Conservation (phyloP, 2,329 filamentous ascomycete genomes). For the Phoma sp. region DNA sequence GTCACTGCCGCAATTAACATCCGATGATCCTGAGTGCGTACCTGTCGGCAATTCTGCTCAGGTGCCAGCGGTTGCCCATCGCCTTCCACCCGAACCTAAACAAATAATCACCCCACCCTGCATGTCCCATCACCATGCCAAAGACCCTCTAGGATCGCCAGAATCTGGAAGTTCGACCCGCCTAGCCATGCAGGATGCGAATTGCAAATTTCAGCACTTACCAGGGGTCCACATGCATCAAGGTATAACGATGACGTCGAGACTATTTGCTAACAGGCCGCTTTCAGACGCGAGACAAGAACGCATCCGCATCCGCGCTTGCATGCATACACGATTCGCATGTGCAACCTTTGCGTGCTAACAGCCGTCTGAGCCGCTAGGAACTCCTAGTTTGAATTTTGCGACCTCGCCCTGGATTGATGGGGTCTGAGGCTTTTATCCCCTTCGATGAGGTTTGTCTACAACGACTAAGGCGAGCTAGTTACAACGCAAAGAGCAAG, state of each 20-base stretch:
- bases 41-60: neutral
- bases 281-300: constrained; percentile 15
- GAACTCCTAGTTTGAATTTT: neutral
- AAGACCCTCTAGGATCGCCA: constrained; percentile 1
- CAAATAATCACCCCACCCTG: constrained; percentile 19
- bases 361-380: constrained; percentile 22
- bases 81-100: constrained; percentile 10
- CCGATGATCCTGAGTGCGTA: neutral
- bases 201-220: constrained; percentile 12
- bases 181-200: constrained; percentile 10
- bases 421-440: constrained; percentile 12
- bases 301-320: constrained; percentile 19
- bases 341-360: constrained; percentile 12
- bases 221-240: constrained; percentile 20
- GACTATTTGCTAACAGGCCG: constrained; percentile 22
- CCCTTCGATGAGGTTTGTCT: constrained; percentile 13
- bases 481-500: constrained; percentile 1
- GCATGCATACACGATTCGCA: constrained; percentile 19
- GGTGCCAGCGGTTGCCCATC: neutral
- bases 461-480: constrained; percentile 13
- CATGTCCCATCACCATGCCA: constrained; percentile 14
- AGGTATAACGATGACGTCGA: constrained; percentile 40
- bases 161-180: neutral
- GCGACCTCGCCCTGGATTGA: constrained; percentile 3
- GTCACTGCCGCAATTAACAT: neutral